Base-by-base conservation (phyloP, 441 rosid genomes). In the Mallotus repandus region DNA sequence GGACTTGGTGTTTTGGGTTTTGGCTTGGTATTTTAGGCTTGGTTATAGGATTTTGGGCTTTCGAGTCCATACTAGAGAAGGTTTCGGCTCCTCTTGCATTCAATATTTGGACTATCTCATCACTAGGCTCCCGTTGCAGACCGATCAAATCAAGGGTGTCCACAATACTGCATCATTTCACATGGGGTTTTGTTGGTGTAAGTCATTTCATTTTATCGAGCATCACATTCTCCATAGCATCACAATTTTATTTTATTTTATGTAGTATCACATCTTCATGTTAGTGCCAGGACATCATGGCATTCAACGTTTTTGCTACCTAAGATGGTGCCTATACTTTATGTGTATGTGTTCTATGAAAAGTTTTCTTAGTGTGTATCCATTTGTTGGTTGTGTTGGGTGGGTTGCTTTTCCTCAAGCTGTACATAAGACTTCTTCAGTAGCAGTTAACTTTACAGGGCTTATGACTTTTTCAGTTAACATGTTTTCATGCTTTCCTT, bases 151-250 rank as follows among this genome's bases (percentile, higher is more conserved):
- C n/a, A n/a, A n/a, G n/a, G n/a, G n/a, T n/a, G n/a, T n/a, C n/a
- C n/a, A n/a, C n/a, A 15, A 61, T 53, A 15, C 45, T 35, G 9
- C 35, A 65, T 29, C 15, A 18, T 63, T 41, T 53, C 18, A 14
- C 11, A 29, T 60, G 13, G 48, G 48, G n/a, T n/a, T 59, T 55
- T 9, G 32, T 67, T 60, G 59, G 12, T 9, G 1, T 4, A 49
- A 65, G 57, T 49, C 22, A 45, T 21, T 66, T 63, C 11, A 72
- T 52, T 72, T 53, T 53, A 72, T 72, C 19, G 32, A 45, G 60
- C 19, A 22, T 66, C 12, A 49, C 15, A 11, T 66, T 22, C 38
- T 35, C 22, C 55, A 45, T 9, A 7, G 29, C 56, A 57, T 4
- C 5, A 54, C n/a, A 35, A 13, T 14, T 3, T 19, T 38, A 41